Evolutionary conservation across 768 basidiomycete genomes (phyloP).

Genomic region (Podaxis carcinomalis): DNA sequence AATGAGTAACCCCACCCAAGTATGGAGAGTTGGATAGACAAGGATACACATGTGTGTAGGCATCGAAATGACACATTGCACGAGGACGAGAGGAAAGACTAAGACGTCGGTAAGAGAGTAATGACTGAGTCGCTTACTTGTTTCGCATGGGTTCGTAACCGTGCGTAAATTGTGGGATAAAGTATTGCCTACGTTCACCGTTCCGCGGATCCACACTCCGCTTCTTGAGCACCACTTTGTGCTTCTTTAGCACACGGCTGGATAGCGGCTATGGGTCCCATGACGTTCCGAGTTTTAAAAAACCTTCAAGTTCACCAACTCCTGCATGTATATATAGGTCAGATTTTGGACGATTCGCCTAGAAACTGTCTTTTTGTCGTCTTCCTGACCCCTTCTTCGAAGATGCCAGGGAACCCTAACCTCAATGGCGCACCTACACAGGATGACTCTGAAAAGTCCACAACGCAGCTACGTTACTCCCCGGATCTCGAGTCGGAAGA

Average conservation of each 20-base stretch:
- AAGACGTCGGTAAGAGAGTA: no score
- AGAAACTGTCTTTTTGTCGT: neutral
- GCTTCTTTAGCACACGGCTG: neutral
- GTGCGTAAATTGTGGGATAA: neutral
- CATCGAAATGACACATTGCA: no score
- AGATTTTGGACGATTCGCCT: neutral
- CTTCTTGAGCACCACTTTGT: slow-evolving; percentile 3
- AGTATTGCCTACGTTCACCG: neutral
- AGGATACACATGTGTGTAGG: no score
- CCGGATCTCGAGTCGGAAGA: slow-evolving; percentile 18
- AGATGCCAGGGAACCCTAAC: neutral
- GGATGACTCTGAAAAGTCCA: slow-evolving; percentile 8
- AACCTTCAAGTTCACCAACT: neutral
- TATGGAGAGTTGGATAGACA: no score
- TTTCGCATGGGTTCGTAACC: neutral
- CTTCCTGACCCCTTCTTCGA: neutral
- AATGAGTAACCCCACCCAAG: no score
- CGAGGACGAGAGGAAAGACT: no score
- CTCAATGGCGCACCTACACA: neutral
- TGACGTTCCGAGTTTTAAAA: neutral
- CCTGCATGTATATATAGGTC: neutral
- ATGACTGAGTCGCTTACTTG: no score
- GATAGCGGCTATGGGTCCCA: neutral
- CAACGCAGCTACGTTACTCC: neutral
- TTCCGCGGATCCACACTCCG: neutral